phyloP scores from a whole-genome alignment of 257 asterid species.

The Fraxinus anomala region DNA sequence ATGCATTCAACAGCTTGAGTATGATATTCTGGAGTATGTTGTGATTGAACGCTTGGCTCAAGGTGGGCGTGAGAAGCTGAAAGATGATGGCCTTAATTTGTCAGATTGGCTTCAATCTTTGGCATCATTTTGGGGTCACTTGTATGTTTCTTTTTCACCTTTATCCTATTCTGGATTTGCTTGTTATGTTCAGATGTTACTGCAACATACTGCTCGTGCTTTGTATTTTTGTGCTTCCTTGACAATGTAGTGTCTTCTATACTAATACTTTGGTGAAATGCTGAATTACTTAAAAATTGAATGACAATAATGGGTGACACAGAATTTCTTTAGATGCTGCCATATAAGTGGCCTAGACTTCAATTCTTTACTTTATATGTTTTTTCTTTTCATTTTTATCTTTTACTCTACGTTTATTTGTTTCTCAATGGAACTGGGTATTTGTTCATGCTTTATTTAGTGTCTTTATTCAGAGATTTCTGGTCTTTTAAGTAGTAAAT shows the following conservation, averaged over 20 bases:
- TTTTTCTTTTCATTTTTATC: not conserved
- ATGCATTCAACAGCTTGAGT: conserved; percentile 75
- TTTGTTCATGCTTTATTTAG: conserved; percentile 23
- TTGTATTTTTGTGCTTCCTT: conserved; percentile 28
- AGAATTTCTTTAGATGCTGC: conserved; percentile 4
- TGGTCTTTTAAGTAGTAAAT: conserved; percentile 26
- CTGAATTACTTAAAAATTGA: conserved; percentile 26
- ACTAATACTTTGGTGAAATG: conserved; percentile 23
- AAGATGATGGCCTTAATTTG: conserved; percentile 97
- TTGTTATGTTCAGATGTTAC: conserved; percentile 24
- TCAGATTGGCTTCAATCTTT: conserved; percentile 99
- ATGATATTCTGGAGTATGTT: conserved; percentile 95
- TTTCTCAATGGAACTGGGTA: conserved; percentile 21
- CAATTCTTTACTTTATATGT: conserved; percentile 15
- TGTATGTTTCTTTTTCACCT: conserved; percentile 64
- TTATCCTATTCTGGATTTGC: conserved; percentile 27
- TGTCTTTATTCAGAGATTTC: conserved; percentile 17
- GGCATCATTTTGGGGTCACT: conserved; percentile 99
- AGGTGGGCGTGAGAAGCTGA: conserved; percentile 98
- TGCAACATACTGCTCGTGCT: conserved; percentile 17
- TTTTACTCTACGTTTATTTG: conserved; percentile 21
- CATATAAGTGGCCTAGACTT: conserved; percentile 12
- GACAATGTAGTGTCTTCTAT: conserved; percentile 28
- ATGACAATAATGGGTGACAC: not conserved
- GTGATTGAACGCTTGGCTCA: conserved; percentile 97